Base-by-base conservation (phyloP, 1,139 yeast species). In the Nakaseomyces kungkrabaensis region DNA sequence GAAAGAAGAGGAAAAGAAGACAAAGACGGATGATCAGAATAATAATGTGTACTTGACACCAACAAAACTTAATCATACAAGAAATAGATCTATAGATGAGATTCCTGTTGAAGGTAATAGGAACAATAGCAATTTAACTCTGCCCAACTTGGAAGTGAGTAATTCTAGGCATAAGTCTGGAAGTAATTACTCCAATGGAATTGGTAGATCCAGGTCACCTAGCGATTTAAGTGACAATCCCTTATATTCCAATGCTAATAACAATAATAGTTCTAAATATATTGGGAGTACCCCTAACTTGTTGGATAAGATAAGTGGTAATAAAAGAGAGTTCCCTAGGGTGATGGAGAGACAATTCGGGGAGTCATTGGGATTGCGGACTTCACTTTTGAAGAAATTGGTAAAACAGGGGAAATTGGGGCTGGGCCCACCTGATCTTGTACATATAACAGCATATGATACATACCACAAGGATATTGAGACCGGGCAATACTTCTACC, bases 371-470 rank as follows among this genome's bases (percentile, higher is more conserved):
- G 63, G 61, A 3, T 51, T 53, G 24, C 54, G 67, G 44, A 55
- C 56, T 6, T 46, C 53, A 9, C 45, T 59, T 25, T 45, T 63
- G 36, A 50, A 51, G 29, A 56, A 52, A n/a, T 43, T 62, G 46
- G 52, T 49, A 2, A 48, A 42, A 9, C 38, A 47, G 25, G 65
- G 54, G 31, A 56, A 52, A 25, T 51, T 67, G 36, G 62, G 65
- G 3, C 49, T 92, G 49, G 98, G 98, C 0, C 96, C 96, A 0
- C 90, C 96, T 5, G 97, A 92, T 70, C 72, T 92, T 56, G 85
- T 95, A 48, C 95, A 86, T 62, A 62, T 81, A 27, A 71, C 82
- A 33, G 75, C 72, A 50, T 70, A 68, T 53, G 72, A 72, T 51
- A 68, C 62, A 45, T 62, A 67, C 11, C 57, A 63, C 6, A 68